Evolutionary conservation across 108 stramenopile species (phyloP).

Genomic region (Poteriospumella lacustris): DNA sequence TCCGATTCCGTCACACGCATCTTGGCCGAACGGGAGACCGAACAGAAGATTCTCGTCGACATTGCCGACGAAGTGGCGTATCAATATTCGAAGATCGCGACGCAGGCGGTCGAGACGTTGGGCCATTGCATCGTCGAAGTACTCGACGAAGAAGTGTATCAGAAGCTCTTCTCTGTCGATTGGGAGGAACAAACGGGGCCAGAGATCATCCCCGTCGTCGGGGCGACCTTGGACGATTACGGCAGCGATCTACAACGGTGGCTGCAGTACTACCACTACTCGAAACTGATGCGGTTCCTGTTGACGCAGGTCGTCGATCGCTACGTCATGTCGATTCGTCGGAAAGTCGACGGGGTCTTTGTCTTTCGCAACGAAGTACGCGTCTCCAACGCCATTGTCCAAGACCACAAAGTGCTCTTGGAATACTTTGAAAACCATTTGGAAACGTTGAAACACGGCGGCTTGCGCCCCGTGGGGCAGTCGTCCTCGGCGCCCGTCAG

Average conservation of each 20-base stretch:
- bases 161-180: not conserved
- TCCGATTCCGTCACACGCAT: not conserved
- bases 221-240: slow-evolving; percentile 22
- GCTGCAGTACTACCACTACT: not conserved
- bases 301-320: not conserved
- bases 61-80: slow-evolving; percentile 2
- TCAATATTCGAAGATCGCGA: not conserved
- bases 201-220: not conserved
- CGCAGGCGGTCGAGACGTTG: not conserved
- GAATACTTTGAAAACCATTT: not conserved
- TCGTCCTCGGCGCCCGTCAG: not conserved
- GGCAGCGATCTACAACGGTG: not conserved
- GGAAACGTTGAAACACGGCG: not conserved
- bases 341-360: not conserved
- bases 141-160: not conserved
- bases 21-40: not conserved
- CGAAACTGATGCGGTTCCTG: not conserved
- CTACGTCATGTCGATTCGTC: slow-evolving; percentile 13
- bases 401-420: not conserved
- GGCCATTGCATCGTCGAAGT: not conserved
- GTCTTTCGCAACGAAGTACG: not conserved
- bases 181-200: slow-evolving; percentile 2
- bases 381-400: not conserved
- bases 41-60: not conserved
- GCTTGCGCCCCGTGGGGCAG: not conserved